Conservation (phyloP, 2,329 filamentous ascomycete genomes). For the Aureobasidium sp. region DNA sequence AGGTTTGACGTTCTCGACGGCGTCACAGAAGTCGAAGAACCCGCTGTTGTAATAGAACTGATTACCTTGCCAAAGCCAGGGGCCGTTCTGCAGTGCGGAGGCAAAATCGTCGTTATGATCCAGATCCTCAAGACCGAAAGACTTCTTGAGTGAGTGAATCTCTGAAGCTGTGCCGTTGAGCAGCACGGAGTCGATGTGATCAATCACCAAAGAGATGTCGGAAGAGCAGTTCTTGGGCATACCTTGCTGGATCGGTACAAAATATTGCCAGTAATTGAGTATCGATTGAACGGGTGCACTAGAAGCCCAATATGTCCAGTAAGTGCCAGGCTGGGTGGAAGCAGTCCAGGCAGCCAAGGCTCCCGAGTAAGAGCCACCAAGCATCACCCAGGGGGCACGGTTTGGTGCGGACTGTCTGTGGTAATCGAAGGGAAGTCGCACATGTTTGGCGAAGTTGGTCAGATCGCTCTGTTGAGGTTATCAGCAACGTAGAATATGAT, state of each 20-base stretch:
- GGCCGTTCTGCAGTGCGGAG: constrained; percentile 45
- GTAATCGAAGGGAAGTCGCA: constrained; percentile 45
- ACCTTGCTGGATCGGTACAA: constrained; percentile 46
- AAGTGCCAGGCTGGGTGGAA: constrained; percentile 44
- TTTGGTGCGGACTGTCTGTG: constrained; percentile 40
- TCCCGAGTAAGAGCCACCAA: constrained; percentile 49
- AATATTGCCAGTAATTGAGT: constrained; percentile 50
- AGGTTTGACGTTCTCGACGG: constrained; percentile 24
- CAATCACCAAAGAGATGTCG: constrained; percentile 43
- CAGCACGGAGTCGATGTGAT: constrained; percentile 36
- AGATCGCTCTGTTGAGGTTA: constrained; percentile 33
- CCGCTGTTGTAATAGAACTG: constrained; percentile 35
- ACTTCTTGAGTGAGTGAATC: constrained; percentile 38
- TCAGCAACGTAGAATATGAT: not conserved
- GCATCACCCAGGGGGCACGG: constrained; percentile 48
- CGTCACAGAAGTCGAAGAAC: constrained; percentile 40
- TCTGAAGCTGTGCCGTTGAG: constrained; percentile 21
- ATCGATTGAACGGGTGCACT: constrained; percentile 49
- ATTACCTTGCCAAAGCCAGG: constrained; percentile 50
- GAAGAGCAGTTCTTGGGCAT: constrained; percentile 51
- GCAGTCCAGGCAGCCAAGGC: constrained; percentile 47
- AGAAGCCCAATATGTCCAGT: constrained; percentile 52
- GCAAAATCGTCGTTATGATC: constrained; percentile 46
- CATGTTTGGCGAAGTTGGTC: constrained; percentile 45
- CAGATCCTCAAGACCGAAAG: constrained; percentile 44